phyloP scores from a whole-genome alignment of 805 yeast genomes.

The Saccharomycopsis capsularis region DNA sequence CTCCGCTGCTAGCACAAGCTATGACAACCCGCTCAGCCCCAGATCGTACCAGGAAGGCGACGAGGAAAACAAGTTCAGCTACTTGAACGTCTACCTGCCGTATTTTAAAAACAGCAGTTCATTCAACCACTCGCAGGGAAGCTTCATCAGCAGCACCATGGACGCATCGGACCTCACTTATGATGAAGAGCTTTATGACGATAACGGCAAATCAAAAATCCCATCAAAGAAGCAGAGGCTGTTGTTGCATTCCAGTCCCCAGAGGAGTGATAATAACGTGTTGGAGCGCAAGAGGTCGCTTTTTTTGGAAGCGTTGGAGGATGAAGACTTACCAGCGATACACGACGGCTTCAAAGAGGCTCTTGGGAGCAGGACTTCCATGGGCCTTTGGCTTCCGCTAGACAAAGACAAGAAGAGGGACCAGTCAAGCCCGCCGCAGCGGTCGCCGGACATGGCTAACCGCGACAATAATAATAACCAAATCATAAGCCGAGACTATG shows the following conservation, averaged over 20 bases:
- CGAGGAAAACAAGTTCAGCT: not conserved
- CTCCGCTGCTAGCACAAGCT: not conserved
- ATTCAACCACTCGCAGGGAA: not conserved
- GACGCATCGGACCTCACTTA: not conserved
- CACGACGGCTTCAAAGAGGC: conserved; percentile 4
- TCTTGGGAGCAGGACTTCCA: not conserved
- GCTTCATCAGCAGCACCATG: not conserved
- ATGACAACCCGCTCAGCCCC: not conserved
- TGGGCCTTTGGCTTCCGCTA: conserved; percentile 3
- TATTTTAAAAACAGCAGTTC: not conserved
- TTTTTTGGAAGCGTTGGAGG: conserved; percentile 2
- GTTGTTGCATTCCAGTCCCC: not conserved
- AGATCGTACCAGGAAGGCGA: conserved; percentile 1
- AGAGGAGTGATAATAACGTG: not conserved
- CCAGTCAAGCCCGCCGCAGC: not conserved
- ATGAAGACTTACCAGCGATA: conserved; percentile 5
- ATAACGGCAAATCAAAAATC: not conserved
- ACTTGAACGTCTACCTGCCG: not conserved
- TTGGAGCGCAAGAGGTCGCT: not conserved
- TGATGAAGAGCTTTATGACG: not conserved
- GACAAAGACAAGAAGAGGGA: not conserved
- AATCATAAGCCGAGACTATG: not conserved
- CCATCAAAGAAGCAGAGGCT: not conserved
- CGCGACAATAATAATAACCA: not conserved
- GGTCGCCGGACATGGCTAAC: not conserved